These are phyloP conservation scores for Ophiosphaerella narmari DNA, from an alignment of 2,329 filamentous ascomycete species.

Conservation along the genomic window DNA sequence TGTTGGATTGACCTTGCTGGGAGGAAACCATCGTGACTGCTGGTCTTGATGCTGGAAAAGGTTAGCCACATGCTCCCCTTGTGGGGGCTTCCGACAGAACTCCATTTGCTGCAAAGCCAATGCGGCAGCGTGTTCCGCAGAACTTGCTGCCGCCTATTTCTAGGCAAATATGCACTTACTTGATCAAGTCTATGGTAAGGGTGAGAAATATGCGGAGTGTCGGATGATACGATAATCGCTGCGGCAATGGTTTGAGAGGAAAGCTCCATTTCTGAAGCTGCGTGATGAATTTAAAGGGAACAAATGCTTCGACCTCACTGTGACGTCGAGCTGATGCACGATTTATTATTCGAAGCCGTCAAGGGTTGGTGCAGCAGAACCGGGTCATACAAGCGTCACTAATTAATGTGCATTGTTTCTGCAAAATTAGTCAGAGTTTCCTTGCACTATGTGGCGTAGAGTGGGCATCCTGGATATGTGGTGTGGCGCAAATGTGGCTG, in stretches of 20 bases:
- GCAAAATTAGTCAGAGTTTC: slow-evolving; percentile 7
- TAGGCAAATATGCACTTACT: slow-evolving; percentile 6
- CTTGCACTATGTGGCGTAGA: too few relatives aligned
- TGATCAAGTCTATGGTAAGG: slow-evolving; percentile 7
- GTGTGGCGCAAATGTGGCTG: slow-evolving; percentile 12
- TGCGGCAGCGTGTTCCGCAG: neutral
- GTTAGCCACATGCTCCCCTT: slow-evolving; percentile 8
- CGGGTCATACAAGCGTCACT: slow-evolving; percentile 9
- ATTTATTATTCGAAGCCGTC: slow-evolving; percentile 3
- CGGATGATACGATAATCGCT: neutral
- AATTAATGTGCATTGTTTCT: slow-evolving; percentile 5
- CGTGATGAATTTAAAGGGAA: slow-evolving; percentile 16
- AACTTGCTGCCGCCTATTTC: neutral
- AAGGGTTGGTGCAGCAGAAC: slow-evolving; percentile 9
- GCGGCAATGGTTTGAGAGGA: slow-evolving; percentile 3
- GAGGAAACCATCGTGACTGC: slow-evolving; percentile 27
- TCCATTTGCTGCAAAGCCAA: neutral
- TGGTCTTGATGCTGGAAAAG: slow-evolving; percentile 2
- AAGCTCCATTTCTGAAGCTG: neutral
- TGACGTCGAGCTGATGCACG: slow-evolving; percentile 22
- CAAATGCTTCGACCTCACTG: slow-evolving; percentile 12
- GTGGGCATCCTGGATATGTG: neutral
- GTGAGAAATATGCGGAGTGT: neutral
- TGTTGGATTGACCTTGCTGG: slow-evolving; percentile 28
- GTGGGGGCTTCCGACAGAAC: neutral